A percentile compares a stretch with the other conserved stretches of the same genome.
Evolutionary conservation across 805 yeast species (phyloP).

Genomic region (Nakazawaea laoshanensis): DNA sequence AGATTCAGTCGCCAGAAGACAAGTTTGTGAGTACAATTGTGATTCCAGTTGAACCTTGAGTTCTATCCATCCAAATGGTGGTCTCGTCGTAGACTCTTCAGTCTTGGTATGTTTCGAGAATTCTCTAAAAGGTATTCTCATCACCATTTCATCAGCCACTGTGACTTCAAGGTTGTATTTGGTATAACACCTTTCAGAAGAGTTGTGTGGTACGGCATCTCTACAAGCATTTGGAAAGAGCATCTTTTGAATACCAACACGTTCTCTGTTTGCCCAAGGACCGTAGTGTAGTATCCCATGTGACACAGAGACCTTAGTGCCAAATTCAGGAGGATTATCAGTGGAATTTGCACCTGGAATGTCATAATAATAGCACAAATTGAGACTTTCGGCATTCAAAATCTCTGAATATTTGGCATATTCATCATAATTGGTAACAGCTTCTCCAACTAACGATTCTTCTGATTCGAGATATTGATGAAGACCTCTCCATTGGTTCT

Average conservation of each 20-base stretch:
- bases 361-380: constrained; percentile 62
- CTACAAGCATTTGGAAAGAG: constrained; percentile 62
- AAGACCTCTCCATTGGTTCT: constrained; percentile 66
- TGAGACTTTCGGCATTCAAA: constrained; percentile 48
- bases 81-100: background rate
- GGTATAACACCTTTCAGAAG: constrained; percentile 45
- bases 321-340: constrained; percentile 51
- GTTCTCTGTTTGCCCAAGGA: constrained; percentile 91
- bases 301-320: constrained; percentile 49
- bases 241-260: constrained; percentile 53
- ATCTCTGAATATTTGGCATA: constrained; percentile 76
- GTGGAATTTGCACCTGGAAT: constrained; percentile 59
- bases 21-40: constrained; percentile 32
- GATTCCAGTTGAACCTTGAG: constrained; percentile 51
- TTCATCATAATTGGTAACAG: constrained; percentile 42
- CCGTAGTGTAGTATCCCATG: constrained; percentile 75
- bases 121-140: constrained; percentile 81
- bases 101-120: constrained; percentile 58
- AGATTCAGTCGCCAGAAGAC: constrained; percentile 37
- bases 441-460: constrained; percentile 11
- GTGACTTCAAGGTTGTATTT: constrained; percentile 47
- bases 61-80: constrained; percentile 90
- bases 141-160: constrained; percentile 54
- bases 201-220: constrained; percentile 36
- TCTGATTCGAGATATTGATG: constrained; percentile 43